A percentile compares a stretch with the other conserved stretches of the same genome.
phyloP scores from a whole-genome alignment of 352 stramenopile species.

The Sclerospora graminicola region DNA sequence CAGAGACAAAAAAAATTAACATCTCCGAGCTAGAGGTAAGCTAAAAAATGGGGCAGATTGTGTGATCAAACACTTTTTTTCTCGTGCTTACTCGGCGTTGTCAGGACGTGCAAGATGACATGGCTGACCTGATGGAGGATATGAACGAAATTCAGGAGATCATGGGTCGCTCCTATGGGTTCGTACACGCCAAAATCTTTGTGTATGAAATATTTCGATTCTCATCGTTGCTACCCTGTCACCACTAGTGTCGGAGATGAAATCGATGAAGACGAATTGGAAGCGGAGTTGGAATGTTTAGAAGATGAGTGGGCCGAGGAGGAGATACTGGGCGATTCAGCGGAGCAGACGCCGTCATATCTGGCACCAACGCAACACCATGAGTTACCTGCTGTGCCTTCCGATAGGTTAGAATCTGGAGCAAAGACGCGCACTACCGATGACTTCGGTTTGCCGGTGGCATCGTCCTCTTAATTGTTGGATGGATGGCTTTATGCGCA shows the following conservation, averaged over 20 bases:
- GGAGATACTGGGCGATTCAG: constrained; percentile 20
- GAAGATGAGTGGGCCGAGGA: constrained; percentile 91
- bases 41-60: not conserved
- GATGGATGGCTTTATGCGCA: too few species aligned
- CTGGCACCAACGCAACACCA: constrained; percentile 40
- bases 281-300: constrained; percentile 90
- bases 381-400: constrained; percentile 48
- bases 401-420: constrained; percentile 24
- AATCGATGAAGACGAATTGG: constrained; percentile 91
- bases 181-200: constrained; percentile 4
- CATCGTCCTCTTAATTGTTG: constrained; percentile 21
- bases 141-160: constrained; percentile 98
- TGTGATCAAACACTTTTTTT: not conserved
- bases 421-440: constrained; percentile 31
- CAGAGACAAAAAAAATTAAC: constrained; percentile 93
- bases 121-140: constrained; percentile 96
- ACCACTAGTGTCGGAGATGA: constrained; percentile 82
- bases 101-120: constrained; percentile 92
- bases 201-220: not conserved
- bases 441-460: constrained; percentile 66
- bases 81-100: too few species aligned
- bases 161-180: constrained; percentile 92
- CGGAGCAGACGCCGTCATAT: constrained; percentile 54
- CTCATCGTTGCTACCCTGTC: not conserved
- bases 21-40: constrained; percentile 92